Conservation (phyloP, 169 alveolate genomes). For the Cardiosporidium cionae region DNA sequence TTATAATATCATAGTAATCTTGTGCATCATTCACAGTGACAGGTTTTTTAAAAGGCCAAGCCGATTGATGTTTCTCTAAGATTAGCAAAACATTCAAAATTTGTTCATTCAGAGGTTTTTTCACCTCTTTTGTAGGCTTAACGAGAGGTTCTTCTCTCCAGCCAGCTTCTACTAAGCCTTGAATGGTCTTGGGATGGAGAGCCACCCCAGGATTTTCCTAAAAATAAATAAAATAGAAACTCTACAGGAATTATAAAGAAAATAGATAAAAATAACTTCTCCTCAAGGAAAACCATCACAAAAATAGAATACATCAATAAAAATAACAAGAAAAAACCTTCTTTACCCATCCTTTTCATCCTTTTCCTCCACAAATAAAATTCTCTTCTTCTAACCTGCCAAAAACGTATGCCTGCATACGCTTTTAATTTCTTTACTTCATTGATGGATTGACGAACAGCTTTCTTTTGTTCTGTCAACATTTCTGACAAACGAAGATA, state of each 20-base stretch:
- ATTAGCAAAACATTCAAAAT: conserved; percentile 57
- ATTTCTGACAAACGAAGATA: conserved; percentile 79
- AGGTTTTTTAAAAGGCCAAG: conserved; percentile 93
- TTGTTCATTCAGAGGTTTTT: conserved; percentile 59
- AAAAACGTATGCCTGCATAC: conserved; percentile 68
- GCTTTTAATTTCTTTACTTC: conserved; percentile 59
- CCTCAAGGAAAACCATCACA: no score
- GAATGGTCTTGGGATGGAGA: conserved; percentile 67
- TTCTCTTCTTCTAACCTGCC: no score
- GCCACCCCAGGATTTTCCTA: conserved; percentile 26
- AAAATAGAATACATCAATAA: no score
- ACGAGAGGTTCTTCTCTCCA: conserved; percentile 52
- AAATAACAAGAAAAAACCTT: no score
- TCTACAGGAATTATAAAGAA: no score
- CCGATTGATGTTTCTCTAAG: conserved; percentile 66
- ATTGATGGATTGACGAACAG: conserved; percentile 67
- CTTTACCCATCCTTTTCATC: no score
- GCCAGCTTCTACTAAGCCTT: conserved; percentile 87
- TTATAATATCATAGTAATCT: conserved; percentile 91
- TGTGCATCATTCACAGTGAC: conserved; percentile 91
- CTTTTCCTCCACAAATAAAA: no score
- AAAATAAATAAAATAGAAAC: no score
- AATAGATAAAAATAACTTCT: no score
- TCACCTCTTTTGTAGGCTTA: conserved; percentile 32
- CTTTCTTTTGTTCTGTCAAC: conserved; percentile 79